These are phyloP conservation scores for Plenodomus lindquistii DNA, from an alignment of 2,329 filamentous ascomycete species.

Conservation along the genomic window DNA sequence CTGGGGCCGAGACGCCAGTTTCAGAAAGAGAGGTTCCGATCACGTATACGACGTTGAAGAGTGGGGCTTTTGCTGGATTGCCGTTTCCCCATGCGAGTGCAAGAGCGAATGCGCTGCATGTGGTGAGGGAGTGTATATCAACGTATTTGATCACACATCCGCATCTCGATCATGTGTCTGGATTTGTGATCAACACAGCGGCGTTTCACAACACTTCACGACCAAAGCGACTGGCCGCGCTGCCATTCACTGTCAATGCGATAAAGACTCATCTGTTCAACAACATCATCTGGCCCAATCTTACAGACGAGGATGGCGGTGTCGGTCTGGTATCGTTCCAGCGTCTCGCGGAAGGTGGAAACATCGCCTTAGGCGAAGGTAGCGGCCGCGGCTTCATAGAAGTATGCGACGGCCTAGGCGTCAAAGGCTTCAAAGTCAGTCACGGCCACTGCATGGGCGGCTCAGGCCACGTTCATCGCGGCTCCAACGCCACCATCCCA, in stretches of 20 bases:
- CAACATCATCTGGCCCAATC: conserved; percentile 95
- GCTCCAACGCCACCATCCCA: conserved; percentile 47
- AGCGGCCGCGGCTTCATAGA: conserved; percentile 83
- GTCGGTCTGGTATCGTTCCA: conserved; percentile 91
- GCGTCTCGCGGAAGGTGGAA: conserved; percentile 85
- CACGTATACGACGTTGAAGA: conserved; percentile 60
- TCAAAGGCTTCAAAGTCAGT: conserved; percentile 83
- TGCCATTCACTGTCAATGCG: conserved; percentile 87
- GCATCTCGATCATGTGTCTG: conserved; percentile 93
- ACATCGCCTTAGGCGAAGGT: conserved; percentile 78
- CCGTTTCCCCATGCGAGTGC: conserved; percentile 68
- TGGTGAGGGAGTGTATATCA: conserved; percentile 79
- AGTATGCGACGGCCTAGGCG: conserved; percentile 83
- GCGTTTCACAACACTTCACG: conserved; percentile 74
- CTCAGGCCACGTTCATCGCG: conserved; percentile 46
- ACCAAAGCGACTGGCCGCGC: conserved; percentile 82
- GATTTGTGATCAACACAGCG: conserved; percentile 91
- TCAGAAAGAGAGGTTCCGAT: conserved; percentile 30
- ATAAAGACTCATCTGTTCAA: conserved; percentile 97
- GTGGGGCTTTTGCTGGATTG: conserved; percentile 80
- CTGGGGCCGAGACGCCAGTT: conserved; percentile 27
- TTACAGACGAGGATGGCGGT: conserved; percentile 94
- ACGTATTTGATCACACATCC: conserved; percentile 94
- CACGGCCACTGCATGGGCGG: conserved; percentile 87
- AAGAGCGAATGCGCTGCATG: conserved; percentile 76